Percentiles rank a stretch among this genome's conserved stretches.
Conservation (phyloP, 192 early-diverging fungal species). For the Podochytrium sp. region DNA sequence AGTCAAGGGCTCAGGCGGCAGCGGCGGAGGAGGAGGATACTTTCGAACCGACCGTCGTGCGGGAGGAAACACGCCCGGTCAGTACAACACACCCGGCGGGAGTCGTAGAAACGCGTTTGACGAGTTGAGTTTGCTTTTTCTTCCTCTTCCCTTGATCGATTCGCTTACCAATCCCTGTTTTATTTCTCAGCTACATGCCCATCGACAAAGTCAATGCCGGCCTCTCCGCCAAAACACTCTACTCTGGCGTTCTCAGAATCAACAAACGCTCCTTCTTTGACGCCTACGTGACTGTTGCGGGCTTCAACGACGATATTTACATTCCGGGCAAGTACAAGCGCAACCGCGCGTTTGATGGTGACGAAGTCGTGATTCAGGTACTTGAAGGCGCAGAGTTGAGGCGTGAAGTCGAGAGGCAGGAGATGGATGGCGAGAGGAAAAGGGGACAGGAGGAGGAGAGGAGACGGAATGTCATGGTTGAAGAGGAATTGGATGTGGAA, state of each 20-base stretch:
- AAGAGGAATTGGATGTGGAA: too few species aligned
- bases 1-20: too few species aligned
- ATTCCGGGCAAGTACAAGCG: constrained; percentile 74
- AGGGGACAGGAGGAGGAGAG: constrained; percentile 41
- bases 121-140: constrained; percentile 6
- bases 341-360: constrained; percentile 87
- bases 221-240: constrained; percentile 43
- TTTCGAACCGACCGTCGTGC: too few species aligned
- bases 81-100: not conserved
- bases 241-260: constrained; percentile 80
- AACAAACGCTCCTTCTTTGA: constrained; percentile 85
- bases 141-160: not conserved
- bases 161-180: not conserved
- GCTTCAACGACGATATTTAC: constrained; percentile 67
- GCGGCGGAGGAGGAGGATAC: too few species aligned
- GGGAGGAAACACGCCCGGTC: not conserved
- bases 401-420: constrained; percentile 57
- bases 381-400: constrained; percentile 71
- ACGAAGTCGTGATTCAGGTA: constrained; percentile 76
- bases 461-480: constrained; percentile 33
- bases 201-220: constrained; percentile 29
- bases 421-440: constrained; percentile 40
- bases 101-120: constrained; percentile 4
- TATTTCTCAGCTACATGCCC: constrained; percentile 32
- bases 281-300: constrained; percentile 84